Evolutionary conservation across 2,329 filamentous ascomycete species (phyloP).

Genomic region (Aureobasidium sp.): DNA sequence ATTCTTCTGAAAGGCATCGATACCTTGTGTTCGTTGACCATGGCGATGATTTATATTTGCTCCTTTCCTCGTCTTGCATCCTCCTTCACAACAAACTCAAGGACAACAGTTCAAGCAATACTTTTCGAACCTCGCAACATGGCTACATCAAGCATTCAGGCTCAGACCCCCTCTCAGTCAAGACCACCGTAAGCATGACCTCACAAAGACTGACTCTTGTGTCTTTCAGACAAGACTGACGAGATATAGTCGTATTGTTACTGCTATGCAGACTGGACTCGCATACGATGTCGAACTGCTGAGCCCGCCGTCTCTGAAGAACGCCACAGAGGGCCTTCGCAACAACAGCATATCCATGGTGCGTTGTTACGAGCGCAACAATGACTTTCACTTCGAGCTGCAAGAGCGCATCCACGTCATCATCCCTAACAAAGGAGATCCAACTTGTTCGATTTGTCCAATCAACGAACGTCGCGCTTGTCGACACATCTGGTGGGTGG

Average conservation of each 20-base stretch:
- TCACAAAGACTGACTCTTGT: neutral
- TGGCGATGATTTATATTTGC: neutral
- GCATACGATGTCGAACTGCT: neutral
- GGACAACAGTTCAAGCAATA: neutral
- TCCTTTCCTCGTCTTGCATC: neutral
- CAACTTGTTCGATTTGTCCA: neutral
- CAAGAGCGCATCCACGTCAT: neutral
- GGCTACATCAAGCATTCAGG: neutral
- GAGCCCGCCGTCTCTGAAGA: neutral
- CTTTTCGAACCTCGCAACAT: neutral
- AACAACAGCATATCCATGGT: neutral
- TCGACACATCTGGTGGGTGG: slow-evolving; percentile 4
- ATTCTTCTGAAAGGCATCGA: neutral
- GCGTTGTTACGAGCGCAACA: neutral
- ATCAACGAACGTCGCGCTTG: neutral
- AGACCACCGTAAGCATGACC: neutral
- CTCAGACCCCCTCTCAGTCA: neutral
- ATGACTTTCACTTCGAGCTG: slow-evolving; percentile 3
- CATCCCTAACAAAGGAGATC: neutral
- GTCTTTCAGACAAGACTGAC: neutral
- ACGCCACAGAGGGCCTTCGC: neutral
- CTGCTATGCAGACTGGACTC: neutral
- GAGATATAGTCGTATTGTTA: neutral
- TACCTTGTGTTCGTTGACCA: neutral
- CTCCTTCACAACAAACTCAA: neutral